Base-by-base conservation (phyloP, 257 asterid genomes). In the Gentiana macrophylla region DNA sequence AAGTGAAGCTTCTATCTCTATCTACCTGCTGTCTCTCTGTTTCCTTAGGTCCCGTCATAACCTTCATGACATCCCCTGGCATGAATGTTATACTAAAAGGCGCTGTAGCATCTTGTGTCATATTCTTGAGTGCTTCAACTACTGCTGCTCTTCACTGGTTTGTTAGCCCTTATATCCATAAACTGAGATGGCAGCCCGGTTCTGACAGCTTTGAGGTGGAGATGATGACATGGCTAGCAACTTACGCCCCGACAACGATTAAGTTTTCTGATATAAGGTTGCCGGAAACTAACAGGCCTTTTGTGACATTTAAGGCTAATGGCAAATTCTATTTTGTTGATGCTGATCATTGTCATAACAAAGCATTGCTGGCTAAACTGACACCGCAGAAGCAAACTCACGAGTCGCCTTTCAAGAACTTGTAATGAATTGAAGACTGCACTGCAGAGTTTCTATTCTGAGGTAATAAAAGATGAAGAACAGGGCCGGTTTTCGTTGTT, bases 121-220 rank as follows among this genome's bases (percentile, higher is more conserved):
- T 92, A 60, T 80, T 92, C 77, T 43, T 87, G 3, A 85, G 97
- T 61, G 98, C 97, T 67, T 71, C 95, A 2, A 85, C 98, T 1
- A 92, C 97, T 9, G 90, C 73, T 1, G 97, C 78, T 43, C 94
- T 92, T 62, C 95, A 92, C 75, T 92, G 98, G 98, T 92, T 88
- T 24, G 93, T 86, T 64, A 85, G 90, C 79, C 98, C 98, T 35
- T 92, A 92, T 34, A 70, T 92, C 44, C 98, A 92, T 79, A 85
- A 75, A 48, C 86, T 92, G 43, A 85, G 80, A 50, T 92, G 98
- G 98, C 84, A 77, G 71, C 98, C 95, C 3, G 98, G 97, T 52
- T 85, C 98, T 0, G 95, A 88, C 66, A 72, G 78, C 75, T 92
- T 92, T 7, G 94, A 92, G 80, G 98, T 88, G 41, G 93, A 92